Evolutionary conservation across 192 early-diverging fungal species (phyloP), one percentile per base, ranked within the genome.

Genomic region (Coemansia sp.): DNA sequence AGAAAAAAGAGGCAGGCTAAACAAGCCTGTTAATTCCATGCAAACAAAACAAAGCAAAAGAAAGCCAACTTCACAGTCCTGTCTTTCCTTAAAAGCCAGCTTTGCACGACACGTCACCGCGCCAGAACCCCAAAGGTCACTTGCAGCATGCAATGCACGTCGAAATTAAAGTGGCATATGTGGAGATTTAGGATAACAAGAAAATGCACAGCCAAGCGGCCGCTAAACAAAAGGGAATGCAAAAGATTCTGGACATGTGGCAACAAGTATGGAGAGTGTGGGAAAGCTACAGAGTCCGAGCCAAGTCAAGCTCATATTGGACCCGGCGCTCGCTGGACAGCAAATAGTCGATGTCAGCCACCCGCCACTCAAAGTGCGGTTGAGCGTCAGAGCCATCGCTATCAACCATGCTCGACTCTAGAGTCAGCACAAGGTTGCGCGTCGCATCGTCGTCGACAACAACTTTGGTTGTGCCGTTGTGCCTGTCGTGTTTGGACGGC

Each of bases 301-400:
- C 67, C 49, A 70, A 64, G 14, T 53, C 64, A 14, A 76, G 56
- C 50, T 70, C 67, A 2, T 59, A 15, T 49, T 59, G 43, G 56
- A 76, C 59, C 21, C 73, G 63, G 24, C 21, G 62, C 67, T 76
- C 73, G 56, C 67, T 76, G 4, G 73, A 76, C 41, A 76, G 57
- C 49, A 76, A 35, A 48, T 76, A 76, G 60, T 76, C 73, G 61
- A 76, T 70, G 41, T 76, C 73, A 11, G 73, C 73, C 5, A 76
- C 67, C 1, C 67, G 67, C 73, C 73, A 76, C 45, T 69, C 58
- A 19, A 75, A 60, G 7, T 24, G 38, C 19, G 21, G 43, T 45
- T 57, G 29, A 3, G 21, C 37, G 24, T 15, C 39, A 19, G 45
- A 9, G 47, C 57, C 52, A 45, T 24, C 37, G 47, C 57, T 45